These are phyloP conservation scores for Scopulariopsis brevicaulis DNA, from an alignment of 2,329 filamentous ascomycete genomes.

Conservation along the genomic window DNA sequence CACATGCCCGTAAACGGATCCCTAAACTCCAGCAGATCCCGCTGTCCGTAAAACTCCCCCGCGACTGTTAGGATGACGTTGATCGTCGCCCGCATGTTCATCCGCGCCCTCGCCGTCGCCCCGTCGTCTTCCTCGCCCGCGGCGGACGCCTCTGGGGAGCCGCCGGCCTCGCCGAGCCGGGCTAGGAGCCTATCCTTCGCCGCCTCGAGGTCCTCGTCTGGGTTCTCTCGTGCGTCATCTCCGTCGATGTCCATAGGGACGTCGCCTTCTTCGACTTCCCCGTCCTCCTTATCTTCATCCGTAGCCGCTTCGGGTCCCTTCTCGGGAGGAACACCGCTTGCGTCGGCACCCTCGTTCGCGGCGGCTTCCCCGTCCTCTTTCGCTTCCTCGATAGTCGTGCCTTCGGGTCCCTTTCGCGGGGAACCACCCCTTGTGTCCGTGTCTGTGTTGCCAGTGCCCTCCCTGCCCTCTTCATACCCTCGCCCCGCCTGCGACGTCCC, in stretches of 20 bases:
- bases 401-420: too few species aligned
- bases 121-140: conserved; percentile 13
- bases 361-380: background rate
- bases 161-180: conserved; percentile 20
- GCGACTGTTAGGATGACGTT: conserved; percentile 87
- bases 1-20: conserved; percentile 43
- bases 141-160: conserved; percentile 3
- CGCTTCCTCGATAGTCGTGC: too few species aligned
- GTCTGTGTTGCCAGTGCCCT: background rate
- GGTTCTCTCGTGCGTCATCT: conserved; percentile 15
- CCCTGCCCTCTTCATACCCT: conserved; percentile 3
- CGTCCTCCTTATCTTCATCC: conserved; percentile 7
- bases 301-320: conserved; percentile 13
- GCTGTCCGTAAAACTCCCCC: conserved; percentile 82
- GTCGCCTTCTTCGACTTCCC: conserved; percentile 9
- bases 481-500: conserved; percentile 8
- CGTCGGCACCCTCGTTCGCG: background rate
- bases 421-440: too few species aligned
- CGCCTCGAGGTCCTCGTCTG: conserved; percentile 26
- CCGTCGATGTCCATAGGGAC: conserved; percentile 4
- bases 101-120: conserved; percentile 20
- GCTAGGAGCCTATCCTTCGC: conserved; percentile 37
- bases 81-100: conserved; percentile 58
- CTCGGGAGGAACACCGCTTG: background rate
- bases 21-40: conserved; percentile 69